Percentiles rank a stretch among this genome's conserved stretches.
phyloP scores from a whole-genome alignment of 1,284 basidiomycete species.

The Trichosporon sp. region DNA sequence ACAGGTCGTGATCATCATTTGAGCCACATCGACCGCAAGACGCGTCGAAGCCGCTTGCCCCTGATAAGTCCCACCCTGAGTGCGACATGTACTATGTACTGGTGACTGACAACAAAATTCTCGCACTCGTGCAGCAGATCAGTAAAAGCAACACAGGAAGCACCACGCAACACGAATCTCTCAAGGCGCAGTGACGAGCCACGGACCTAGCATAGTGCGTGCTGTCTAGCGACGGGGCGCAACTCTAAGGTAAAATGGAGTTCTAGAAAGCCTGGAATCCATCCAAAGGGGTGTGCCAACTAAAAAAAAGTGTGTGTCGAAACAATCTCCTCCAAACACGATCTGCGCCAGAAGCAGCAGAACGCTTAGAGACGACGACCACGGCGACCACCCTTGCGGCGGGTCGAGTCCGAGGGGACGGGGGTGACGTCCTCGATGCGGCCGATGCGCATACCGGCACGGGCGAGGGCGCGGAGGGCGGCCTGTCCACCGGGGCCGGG shows the following conservation, averaged over 20 bases:
- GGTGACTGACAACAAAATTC: not conserved
- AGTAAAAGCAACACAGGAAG: not conserved
- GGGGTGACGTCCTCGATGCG: conserved; percentile 95
- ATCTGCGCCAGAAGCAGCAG: conserved; percentile 2
- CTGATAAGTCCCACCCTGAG: not conserved
- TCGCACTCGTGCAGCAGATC: not conserved
- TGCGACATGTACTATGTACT: not conserved
- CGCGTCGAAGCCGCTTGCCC: not conserved
- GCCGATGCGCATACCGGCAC: conserved; percentile 97
- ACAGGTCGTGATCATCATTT: too few relatives aligned
- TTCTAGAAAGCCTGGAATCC: conserved; percentile 5
- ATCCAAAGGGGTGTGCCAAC: not conserved
- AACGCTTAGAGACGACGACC: conserved; percentile 79
- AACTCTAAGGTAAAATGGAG: conserved; percentile 6
- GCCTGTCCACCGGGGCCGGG: conserved; percentile 98
- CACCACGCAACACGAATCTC: too few relatives aligned
- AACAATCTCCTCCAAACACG: not conserved
- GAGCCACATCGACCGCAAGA: too few relatives aligned
- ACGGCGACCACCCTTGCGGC: conserved; percentile 99
- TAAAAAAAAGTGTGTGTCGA: not conserved
- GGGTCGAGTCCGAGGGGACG: conserved; percentile 92
- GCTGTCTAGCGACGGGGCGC: conserved; percentile 20
- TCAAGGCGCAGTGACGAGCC: conserved; percentile 10
- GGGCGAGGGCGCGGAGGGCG: conserved; percentile 95
- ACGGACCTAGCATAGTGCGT: conserved; percentile 22